phyloP scores from a whole-genome alignment of 768 basidiomycete species.

The Termitomyces heimii region DNA sequence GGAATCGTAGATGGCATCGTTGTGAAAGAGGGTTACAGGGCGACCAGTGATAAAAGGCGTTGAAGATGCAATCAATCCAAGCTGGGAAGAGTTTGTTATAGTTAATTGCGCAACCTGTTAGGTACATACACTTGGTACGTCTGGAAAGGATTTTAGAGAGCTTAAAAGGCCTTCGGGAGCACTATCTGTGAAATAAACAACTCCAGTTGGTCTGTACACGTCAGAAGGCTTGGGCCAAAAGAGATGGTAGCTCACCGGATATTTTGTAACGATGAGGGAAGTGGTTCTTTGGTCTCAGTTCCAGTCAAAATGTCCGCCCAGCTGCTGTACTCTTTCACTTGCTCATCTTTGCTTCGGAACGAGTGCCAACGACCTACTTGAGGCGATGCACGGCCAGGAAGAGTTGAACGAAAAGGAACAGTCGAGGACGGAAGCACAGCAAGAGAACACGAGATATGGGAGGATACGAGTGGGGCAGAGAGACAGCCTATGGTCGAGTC shows the following conservation, averaged over 20 bases:
- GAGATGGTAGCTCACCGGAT: constrained; percentile 26
- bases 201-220: constrained; percentile 17
- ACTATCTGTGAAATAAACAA: constrained; percentile 54
- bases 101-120: neutral
- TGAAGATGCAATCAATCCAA: constrained; percentile 65
- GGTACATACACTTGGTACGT: constrained; percentile 42
- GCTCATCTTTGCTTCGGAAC: constrained; percentile 33
- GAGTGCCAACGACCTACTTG: constrained; percentile 76
- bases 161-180: constrained; percentile 51
- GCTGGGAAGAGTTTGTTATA: constrained; percentile 25
- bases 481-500: constrained; percentile 54
- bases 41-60: constrained; percentile 79
- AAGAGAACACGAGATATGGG: constrained; percentile 46
- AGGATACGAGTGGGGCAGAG: constrained; percentile 37
- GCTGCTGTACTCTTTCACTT: constrained; percentile 18
- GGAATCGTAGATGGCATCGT: constrained; percentile 45
- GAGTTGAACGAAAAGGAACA: constrained; percentile 54
- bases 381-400: constrained; percentile 49
- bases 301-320: constrained; percentile 52
- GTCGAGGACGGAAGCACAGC: constrained; percentile 42
- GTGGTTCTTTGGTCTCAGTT: constrained; percentile 6
- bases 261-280: constrained; percentile 34
- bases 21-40: constrained; percentile 62
- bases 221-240: neutral
- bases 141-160: constrained; percentile 35